Base-by-base conservation (phyloP, 306 rosid species). In the Sicyos edulis region DNA sequence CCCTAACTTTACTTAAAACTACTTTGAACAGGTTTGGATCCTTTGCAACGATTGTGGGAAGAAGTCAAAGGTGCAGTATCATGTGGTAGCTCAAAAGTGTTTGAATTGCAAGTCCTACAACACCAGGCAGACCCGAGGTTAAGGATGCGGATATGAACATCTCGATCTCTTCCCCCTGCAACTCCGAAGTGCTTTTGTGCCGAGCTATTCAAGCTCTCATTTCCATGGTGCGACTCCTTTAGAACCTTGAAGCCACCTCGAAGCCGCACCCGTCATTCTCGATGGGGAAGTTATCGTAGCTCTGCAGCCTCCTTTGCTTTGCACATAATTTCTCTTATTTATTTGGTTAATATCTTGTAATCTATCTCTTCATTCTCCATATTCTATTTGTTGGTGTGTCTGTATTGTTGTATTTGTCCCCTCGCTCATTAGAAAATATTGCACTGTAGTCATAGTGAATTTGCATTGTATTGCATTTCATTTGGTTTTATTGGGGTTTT, bases 41-140 rank as follows among this genome's bases (percentile, higher is more conserved):
- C 96, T 92, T 58, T 92, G 96, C 85, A 92, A 92, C 50, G 98
- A 92, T 73, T 92, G 96, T 0, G 85, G 90, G 5, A 82, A 83
- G 78, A 90, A 78, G 45, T 84, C 90, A 7, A 66, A 83, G 5
- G 96, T 85, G 24, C 83, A 69, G 69, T 92, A 76, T 78, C 98
- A 90, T 83, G 61, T 84, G 29, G 82, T 92, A 69, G 98, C 88
- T 59, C 98, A 80, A 37, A 92, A 86, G 81, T 92, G 96, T 77
- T 26, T 75, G 70, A 73, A 84, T 80, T 92, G 98, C 85, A 90
- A 80, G 58, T 90, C 98, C 47, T 92, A 92, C 73, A 92, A 92
- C 86, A 92, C 96, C 11, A 82, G 91, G 24, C 86, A 83, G 77
- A 90, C 88, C 21, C 37, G 2, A 32, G 37, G 90, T 77, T 88